A percentile compares a stretch with the other conserved stretches of the same genome.
phyloP scores from a whole-genome alignment of 805 yeast species.

The Metschnikowia baotianmanensis region DNA sequence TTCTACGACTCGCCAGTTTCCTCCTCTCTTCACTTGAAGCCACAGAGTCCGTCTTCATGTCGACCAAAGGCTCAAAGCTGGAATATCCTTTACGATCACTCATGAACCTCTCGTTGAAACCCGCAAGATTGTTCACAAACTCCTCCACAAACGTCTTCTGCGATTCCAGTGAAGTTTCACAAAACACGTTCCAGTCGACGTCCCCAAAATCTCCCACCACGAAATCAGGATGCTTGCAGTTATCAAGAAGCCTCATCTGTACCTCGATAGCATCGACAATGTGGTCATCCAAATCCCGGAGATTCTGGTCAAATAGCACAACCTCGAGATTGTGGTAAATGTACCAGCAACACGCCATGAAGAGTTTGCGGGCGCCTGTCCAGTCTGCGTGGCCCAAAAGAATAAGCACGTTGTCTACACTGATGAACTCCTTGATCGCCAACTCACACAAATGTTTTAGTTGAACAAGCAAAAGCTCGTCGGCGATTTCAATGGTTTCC shows the following conservation, averaged over 20 bases:
- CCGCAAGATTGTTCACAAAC: constrained; percentile 22
- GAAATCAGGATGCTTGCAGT: constrained; percentile 27
- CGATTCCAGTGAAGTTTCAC: background rate
- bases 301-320: constrained; percentile 47
- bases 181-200: constrained; percentile 8
- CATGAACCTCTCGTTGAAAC: constrained; percentile 33
- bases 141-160: background rate
- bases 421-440: constrained; percentile 53
- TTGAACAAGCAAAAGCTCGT: constrained; percentile 58
- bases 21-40: constrained; percentile 17
- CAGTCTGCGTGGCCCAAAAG: constrained; percentile 54
- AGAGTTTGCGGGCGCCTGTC: constrained; percentile 52
- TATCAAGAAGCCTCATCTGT: constrained; percentile 26
- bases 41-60: constrained; percentile 24
- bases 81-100: constrained; percentile 32
- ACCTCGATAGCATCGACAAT: constrained; percentile 27
- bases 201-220: constrained; percentile 19
- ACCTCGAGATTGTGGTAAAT: constrained; percentile 63
- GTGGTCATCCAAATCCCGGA: constrained; percentile 29
- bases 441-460: constrained; percentile 62
- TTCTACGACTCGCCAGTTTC: constrained; percentile 24
- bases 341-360: constrained; percentile 64
- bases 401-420: constrained; percentile 56
- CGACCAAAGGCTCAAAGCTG: constrained; percentile 37
- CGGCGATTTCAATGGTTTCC: constrained; percentile 58